These are phyloP conservation scores for Pseudogymnoascus sp. DNA, from an alignment of 2,329 filamentous ascomycete species.

Conservation along the genomic window DNA sequence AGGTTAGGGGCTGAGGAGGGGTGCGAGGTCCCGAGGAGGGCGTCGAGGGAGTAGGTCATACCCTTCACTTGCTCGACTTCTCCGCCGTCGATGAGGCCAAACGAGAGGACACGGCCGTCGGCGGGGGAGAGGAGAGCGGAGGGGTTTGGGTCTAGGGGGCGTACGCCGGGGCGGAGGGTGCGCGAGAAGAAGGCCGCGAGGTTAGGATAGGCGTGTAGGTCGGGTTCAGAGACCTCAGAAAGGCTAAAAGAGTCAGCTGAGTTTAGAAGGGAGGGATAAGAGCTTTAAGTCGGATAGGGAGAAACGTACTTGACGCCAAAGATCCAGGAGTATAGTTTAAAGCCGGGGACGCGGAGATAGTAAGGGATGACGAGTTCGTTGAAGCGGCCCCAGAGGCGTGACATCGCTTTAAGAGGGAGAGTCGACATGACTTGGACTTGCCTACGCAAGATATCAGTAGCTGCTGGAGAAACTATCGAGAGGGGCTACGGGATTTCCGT, in stretches of 20 bases:
- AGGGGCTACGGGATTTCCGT: conserved; percentile 13
- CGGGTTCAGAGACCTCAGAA: conserved; percentile 76
- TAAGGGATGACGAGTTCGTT: conserved; percentile 66
- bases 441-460: conserved; percentile 28
- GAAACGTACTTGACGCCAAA: conserved; percentile 57
- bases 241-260: conserved; percentile 42
- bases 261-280: not conserved
- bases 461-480: not conserved
- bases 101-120: conserved; percentile 86
- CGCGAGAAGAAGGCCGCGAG: conserved; percentile 97
- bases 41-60: conserved; percentile 94
- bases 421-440: conserved; percentile 69
- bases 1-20: conserved; percentile 32
- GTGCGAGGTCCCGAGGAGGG: conserved; percentile 66
- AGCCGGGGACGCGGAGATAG: conserved; percentile 61
- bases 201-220: conserved; percentile 85
- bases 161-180: conserved; percentile 76
- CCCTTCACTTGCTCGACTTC: conserved; percentile 98
- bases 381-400: conserved; percentile 63
- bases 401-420: conserved; percentile 62
- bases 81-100: conserved; percentile 81
- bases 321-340: conserved; percentile 64
- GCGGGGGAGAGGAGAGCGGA: conserved; percentile 79
- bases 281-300: not conserved
- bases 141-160: conserved; percentile 73